Evolutionary conservation across 805 yeast species (phyloP), one percentile per base, ranked within the genome.

Genomic region (Cephaloascus fragrans): DNA sequence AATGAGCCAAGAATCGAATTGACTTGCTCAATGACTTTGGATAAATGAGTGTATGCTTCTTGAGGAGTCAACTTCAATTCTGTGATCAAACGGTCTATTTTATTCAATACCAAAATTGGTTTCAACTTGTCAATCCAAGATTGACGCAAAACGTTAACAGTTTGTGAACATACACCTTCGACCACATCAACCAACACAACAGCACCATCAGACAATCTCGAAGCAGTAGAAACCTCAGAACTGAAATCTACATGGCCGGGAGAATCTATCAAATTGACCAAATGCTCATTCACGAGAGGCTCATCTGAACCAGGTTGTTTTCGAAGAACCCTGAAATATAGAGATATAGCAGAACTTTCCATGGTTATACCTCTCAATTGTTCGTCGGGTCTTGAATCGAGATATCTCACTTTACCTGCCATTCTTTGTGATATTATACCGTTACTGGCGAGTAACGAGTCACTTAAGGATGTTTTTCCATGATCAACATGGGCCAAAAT

Each of bases 241-340:
- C 95, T 83, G 57, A 93, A 93, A 61, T 93, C 99, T 43, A 93
- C 87, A 52, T 93, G 99, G n/a, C 99, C 99, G 0, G 99, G 99
- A 0, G 97, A 90, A 59, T 93, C 99, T 41, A 93, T 90, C 50
- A 93, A 71, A 54, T 93, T 93, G 53, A 93, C 82, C 40, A 93
- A 63, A 59, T 85, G 84, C 52, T 93, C 96, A 33, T 75, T 76
- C 32, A 81, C 73, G n/a, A 62, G 41, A 9, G 65, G 62, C n/a
- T 39, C 40, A 19, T 35, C 41, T 3, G 8, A n/a, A 6, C 45
- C 50, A 40, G 62, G 63, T 43, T 65, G 70, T 38, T 60, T 56
- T 41, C 67, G 57, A 44, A 80, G 61, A 3, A 87, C 79, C 52
- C 82, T 77, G 61, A 90, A 93, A 53, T 83, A 89, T n/a, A 93